Conservation (phyloP, 805 yeast species). For the Candida railenensis region DNA sequence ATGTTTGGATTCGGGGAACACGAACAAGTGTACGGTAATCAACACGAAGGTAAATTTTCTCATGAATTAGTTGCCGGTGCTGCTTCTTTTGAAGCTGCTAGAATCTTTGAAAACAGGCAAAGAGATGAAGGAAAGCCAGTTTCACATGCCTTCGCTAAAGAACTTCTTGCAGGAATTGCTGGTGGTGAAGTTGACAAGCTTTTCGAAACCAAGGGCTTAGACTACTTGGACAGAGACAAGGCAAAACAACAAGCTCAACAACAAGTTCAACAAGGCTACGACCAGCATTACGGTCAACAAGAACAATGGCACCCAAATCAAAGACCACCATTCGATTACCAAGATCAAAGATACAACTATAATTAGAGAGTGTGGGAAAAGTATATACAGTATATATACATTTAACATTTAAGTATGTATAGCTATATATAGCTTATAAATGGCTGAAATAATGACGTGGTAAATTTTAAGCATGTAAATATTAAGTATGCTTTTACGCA, state of each 20-base stretch:
- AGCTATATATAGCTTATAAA: too few relatives aligned
- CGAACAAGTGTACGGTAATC: slow-evolving; percentile 26
- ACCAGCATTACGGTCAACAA: slow-evolving; percentile 25
- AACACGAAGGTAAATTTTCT: slow-evolving; percentile 29
- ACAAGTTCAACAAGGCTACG: slow-evolving; percentile 15
- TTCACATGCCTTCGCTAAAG: slow-evolving; percentile 28
- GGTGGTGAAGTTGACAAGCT: slow-evolving; percentile 34
- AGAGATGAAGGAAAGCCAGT: slow-evolving; percentile 33
- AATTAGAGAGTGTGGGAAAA: slow-evolving; percentile 6
- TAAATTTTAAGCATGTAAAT: too few relatives aligned
- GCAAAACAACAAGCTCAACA: slow-evolving; percentile 24
- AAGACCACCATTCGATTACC: slow-evolving; percentile 27
- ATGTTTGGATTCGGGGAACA: slow-evolving; percentile 29
- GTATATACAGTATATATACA: not conserved
- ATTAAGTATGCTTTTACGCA: too few relatives aligned
- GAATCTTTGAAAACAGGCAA: slow-evolving; percentile 30
- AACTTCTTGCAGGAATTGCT: slow-evolving; percentile 26
- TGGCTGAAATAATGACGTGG: too few relatives aligned
- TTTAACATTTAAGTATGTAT: too few relatives aligned
- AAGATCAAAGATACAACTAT: slow-evolving; percentile 20
- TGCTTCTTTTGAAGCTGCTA: slow-evolving; percentile 31
- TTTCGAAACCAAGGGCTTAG: slow-evolving; percentile 32
- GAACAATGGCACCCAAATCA: slow-evolving; percentile 26
- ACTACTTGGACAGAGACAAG: slow-evolving; percentile 26
- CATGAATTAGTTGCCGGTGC: slow-evolving; percentile 34